Percentiles rank a stretch among this genome's conserved stretches.
Conservation (phyloP, 805 yeast genomes). For the Sungouiella thailandica region DNA sequence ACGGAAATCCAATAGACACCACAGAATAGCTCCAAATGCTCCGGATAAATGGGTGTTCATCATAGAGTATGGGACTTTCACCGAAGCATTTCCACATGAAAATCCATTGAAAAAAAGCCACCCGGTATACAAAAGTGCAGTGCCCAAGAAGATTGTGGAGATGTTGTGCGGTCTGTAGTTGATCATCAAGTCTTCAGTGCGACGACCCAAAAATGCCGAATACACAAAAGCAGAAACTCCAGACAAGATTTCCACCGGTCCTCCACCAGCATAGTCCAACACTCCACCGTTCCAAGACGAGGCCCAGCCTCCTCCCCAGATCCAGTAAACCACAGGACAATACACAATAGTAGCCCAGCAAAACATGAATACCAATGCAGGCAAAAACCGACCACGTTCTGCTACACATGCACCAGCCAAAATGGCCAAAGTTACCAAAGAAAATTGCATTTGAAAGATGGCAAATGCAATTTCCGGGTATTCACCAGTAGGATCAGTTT, state of each 20-base stretch:
- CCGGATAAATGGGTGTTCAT: constrained; percentile 91
- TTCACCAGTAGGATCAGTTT: constrained; percentile 29
- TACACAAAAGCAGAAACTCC: constrained; percentile 90
- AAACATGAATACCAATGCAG: constrained; percentile 76
- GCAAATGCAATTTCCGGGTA: constrained; percentile 87
- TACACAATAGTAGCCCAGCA: constrained; percentile 89
- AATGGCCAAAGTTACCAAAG: constrained; percentile 88
- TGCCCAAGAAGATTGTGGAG: constrained; percentile 84
- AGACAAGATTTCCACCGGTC: constrained; percentile 89
- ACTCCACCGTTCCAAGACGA: constrained; percentile 72
- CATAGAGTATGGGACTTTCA: constrained; percentile 83
- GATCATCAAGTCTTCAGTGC: constrained; percentile 70
- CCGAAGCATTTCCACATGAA: constrained; percentile 74
- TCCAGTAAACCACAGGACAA: constrained; percentile 94
- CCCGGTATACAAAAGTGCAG: constrained; percentile 83
- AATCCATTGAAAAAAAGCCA: constrained; percentile 97
- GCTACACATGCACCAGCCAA: constrained; percentile 83
- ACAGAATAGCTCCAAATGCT: constrained; percentile 82
- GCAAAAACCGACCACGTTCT: constrained; percentile 86
- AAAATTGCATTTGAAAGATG: constrained; percentile 83
- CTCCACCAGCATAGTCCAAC: constrained; percentile 96
- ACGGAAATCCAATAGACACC: constrained; percentile 88
- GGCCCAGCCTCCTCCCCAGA: constrained; percentile 97
- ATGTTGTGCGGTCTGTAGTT: constrained; percentile 95
- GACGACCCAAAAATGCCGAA: constrained; percentile 73